Evolutionary conservation across 106 monocot species (phyloP).

Genomic region (Alisma plantagoaquatica): DNA sequence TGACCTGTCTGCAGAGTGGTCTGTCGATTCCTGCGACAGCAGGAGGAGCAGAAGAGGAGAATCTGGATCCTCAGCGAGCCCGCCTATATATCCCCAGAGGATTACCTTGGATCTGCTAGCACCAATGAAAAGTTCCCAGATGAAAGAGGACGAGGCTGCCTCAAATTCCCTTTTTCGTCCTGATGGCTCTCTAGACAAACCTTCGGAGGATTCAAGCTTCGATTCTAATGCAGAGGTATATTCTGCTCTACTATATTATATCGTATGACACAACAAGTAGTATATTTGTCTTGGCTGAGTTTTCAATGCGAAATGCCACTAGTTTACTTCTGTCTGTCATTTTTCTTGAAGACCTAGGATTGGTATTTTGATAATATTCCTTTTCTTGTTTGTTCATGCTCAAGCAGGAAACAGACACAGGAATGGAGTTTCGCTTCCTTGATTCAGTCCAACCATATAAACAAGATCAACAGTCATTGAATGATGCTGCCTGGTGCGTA

Average conservation of each 20-base stretch:
- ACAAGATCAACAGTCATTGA: neutral
- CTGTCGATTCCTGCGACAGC: neutral
- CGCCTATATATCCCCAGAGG: constrained; percentile 13
- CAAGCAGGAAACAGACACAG: too few relatives aligned
- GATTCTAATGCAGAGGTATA: constrained; percentile 19
- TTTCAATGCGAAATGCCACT: too few relatives aligned
- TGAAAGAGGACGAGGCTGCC: too few relatives aligned
- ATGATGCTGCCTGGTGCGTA: neutral
- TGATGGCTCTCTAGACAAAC: constrained; percentile 3
- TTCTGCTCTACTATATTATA: constrained; percentile 3
- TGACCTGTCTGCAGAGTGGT: constrained; percentile 16
- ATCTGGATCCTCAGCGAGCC: constrained; percentile 27
- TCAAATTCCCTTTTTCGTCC: constrained; percentile 2
- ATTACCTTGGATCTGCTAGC: constrained; percentile 1
- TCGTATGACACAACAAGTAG: too few relatives aligned
- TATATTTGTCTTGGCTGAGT: too few relatives aligned
- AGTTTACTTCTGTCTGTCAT: too few relatives aligned
- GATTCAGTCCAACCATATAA: neutral
- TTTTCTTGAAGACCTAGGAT: too few relatives aligned
- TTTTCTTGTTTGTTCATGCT: too few relatives aligned
- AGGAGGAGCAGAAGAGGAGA: neutral
- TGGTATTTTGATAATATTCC: too few relatives aligned
- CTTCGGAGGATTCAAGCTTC: constrained; percentile 14
- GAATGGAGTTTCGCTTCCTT: too few relatives aligned
- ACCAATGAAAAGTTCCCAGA: constrained; percentile 2